Evolutionary conservation across 1,139 yeast species (phyloP), one percentile per base, ranked within the genome.

Genomic region (Nakaseomyces nivariensis): DNA sequence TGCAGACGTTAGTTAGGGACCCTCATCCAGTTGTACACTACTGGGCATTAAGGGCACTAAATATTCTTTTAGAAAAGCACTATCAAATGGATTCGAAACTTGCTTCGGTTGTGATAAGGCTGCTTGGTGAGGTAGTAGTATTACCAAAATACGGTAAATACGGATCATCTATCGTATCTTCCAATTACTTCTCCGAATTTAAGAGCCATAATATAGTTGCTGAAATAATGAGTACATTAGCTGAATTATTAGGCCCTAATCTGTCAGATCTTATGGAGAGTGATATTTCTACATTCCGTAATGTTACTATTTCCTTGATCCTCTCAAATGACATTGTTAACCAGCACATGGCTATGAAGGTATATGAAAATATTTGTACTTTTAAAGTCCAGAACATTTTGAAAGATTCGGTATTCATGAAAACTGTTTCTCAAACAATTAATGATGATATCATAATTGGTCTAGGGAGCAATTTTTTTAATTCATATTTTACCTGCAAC

Each of bases 1-100:
- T 82, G 8, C 66, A 74, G 17, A 83, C 86, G 25, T 71, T 90
- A 44, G 68, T 85, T 3, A 71, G 71, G 37, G 97, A 90, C 66
- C 94, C 96, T 0, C 92, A 90, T 61, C 96, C 96, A 0, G 70
- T 79, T 3, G 89, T 92, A 11, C 89, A 86, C 61, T 75, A 78
- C 51, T 84, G 87, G 73, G 75, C 94, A 0, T 64, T 89, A 54
- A 76, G 76, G 48, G 77, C 95, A 0, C 65, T 85, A 38, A 66
- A 76, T 3, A 69, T 76, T 5, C 68, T 85, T 11, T 72, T 88
- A 47, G 79, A 79, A 45, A 71, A 78, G 4, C 85, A 82, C 50
- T 63, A 78, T 45, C 78, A 79, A 9, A 74, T 78, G 49, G 70
- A 68, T 36, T 59, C 70, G 0, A 57, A 62, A 4, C 67, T 70